A percentile compares a stretch with the other conserved stretches of the same genome.
These are phyloP conservation scores for Asclepias syriaca DNA, from an alignment of 257 asterid genomes.

Conservation along the genomic window DNA sequence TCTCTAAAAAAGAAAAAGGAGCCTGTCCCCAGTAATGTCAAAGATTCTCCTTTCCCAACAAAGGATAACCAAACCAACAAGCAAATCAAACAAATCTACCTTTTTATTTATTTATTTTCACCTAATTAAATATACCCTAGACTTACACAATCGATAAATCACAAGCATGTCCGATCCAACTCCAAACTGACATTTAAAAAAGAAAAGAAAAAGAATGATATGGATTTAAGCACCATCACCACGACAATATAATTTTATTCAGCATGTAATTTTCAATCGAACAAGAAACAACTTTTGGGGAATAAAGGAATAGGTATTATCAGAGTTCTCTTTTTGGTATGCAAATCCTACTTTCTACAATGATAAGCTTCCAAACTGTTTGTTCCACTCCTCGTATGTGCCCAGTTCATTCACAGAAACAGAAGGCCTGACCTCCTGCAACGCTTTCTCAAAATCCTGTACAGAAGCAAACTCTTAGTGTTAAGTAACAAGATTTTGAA, in stretches of 20 bases:
- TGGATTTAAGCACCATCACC: not conserved
- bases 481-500: constrained; percentile 1
- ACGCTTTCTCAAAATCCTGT: constrained; percentile 82
- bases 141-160: not conserved
- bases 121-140: not conserved
- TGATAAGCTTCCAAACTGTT: constrained; percentile 88
- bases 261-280: not conserved
- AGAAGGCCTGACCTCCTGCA: constrained; percentile 93
- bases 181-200: not conserved
- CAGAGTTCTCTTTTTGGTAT: not conserved
- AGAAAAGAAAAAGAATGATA: not conserved
- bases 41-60: not conserved
- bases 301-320: not conserved
- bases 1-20: not conserved
- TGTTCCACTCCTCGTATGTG: constrained; percentile 83
- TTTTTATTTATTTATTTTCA: no score
- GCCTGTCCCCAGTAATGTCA: not conserved
- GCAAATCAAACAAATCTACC: not conserved
- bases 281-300: not conserved
- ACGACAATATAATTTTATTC: not conserved
- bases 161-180: not conserved
- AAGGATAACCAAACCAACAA: not conserved
- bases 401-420: constrained; percentile 84
- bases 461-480: constrained; percentile 7
- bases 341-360: constrained; percentile 27